phyloP scores from a whole-genome alignment of 257 asterid species.

The Dorcoceras hygrometricum region DNA sequence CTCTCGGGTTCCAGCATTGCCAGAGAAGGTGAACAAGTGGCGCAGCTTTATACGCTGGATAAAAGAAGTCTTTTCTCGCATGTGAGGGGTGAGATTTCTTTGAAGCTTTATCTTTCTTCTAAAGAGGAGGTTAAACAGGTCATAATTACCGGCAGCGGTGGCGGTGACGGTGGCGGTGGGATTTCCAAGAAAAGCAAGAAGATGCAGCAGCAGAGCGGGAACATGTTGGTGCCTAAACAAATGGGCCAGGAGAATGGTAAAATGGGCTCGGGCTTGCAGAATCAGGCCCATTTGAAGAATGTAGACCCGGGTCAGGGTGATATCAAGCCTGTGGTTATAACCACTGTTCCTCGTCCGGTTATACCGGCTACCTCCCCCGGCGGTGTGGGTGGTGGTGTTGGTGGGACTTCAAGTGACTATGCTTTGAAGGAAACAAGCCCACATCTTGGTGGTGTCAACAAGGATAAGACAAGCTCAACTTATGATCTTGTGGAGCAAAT shows the following conservation, averaged over 20 bases:
- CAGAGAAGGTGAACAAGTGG: slow-evolving; percentile 49
- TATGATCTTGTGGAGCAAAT: slow-evolving; percentile 83
- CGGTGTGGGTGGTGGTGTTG: slow-evolving; percentile 30
- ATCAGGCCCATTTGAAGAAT: slow-evolving; percentile 46
- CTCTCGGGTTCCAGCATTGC: slow-evolving; percentile 66
- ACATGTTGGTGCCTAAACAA: slow-evolving; percentile 44
- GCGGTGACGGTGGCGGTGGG: slow-evolving; percentile 12
- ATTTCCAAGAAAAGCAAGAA: slow-evolving; percentile 59
- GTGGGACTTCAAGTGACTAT: slow-evolving; percentile 51
- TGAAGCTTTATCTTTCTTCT: slow-evolving; percentile 63
- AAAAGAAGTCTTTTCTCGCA: slow-evolving; percentile 79
- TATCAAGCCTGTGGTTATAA: slow-evolving; percentile 64
- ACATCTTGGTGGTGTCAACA: slow-evolving; percentile 66
- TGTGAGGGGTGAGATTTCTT: slow-evolving; percentile 73
- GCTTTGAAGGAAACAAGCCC: slow-evolving; percentile 75
- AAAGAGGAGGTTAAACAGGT: slow-evolving; percentile 70
- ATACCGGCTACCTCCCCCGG: slow-evolving; percentile 37
- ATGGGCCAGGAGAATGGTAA: slow-evolving; percentile 31
- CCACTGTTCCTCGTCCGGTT: slow-evolving; percentile 45
- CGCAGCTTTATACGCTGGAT: slow-evolving; percentile 70
- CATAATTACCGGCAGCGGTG: slow-evolving; percentile 5
- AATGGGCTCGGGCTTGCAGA: slow-evolving; percentile 39
- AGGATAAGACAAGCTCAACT: slow-evolving; percentile 66
- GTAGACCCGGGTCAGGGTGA: slow-evolving; percentile 53
- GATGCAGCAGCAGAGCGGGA: slow-evolving; percentile 48